Percentiles rank a stretch among this genome's conserved stretches.
Evolutionary conservation across 257 asterid species (phyloP).

Genomic region (Solanum rostratum): DNA sequence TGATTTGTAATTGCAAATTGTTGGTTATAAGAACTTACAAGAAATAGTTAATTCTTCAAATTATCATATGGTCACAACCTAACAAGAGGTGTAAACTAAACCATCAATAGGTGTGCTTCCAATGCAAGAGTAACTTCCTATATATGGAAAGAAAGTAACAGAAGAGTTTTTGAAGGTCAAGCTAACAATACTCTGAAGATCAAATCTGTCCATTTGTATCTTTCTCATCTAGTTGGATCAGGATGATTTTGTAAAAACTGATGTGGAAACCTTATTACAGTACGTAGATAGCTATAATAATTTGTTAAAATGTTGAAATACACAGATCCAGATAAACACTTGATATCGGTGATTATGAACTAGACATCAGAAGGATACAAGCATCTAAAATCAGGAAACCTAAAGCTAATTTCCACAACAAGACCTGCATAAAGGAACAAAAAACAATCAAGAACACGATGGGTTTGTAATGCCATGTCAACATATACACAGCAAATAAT

Average conservation of each 20-base stretch:
- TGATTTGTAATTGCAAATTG: not conserved
- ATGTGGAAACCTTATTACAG: not conserved
- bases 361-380: slow-evolving; percentile 47
- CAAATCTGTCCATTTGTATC: not conserved
- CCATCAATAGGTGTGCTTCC: not conserved
- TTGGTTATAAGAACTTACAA: not conserved
- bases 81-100: not conserved
- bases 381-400: slow-evolving; percentile 48
- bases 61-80: not conserved
- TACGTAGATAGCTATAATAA: not conserved
- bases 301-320: not conserved
- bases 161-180: not conserved
- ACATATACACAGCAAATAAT: not conserved
- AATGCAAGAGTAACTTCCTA: not conserved
- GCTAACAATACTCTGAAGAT: not conserved
- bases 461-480: not conserved
- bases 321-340: not conserved
- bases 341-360: not conserved
- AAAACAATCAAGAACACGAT: not conserved
- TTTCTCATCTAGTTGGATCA: not conserved
- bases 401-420: slow-evolving; percentile 42
- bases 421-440: slow-evolving; percentile 32
- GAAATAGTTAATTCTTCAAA: not conserved
- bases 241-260: not conserved
- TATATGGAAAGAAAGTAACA: not conserved